phyloP scores from a whole-genome alignment of 1,284 basidiomycete species.

The Schizophyllum amplum region DNA sequence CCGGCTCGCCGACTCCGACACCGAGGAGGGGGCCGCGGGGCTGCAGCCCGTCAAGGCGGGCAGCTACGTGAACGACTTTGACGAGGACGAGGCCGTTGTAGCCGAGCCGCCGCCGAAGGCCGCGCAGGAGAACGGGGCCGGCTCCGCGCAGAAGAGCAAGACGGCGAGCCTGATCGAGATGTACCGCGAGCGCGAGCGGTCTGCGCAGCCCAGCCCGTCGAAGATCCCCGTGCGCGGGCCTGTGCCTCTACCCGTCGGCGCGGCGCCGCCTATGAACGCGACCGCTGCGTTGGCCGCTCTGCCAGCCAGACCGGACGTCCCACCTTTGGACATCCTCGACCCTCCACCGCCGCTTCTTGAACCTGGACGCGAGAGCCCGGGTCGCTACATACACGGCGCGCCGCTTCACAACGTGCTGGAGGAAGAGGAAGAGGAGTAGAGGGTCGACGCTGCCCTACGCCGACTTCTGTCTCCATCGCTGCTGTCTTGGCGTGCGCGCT shows the following conservation, averaged over 20 bases:
- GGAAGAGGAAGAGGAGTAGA: conserved; percentile 52
- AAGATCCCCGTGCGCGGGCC: conserved; percentile 29
- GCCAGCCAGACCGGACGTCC: conserved; percentile 3
- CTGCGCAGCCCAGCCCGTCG: conserved; percentile 23
- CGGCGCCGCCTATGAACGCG: conserved; percentile 19
- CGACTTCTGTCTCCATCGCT: background rate
- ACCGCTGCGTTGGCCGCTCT: conserved; percentile 1
- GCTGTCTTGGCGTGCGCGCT: background rate
- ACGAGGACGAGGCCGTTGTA: background rate
- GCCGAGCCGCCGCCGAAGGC: conserved; percentile 3
- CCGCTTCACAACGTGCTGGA: conserved; percentile 82
- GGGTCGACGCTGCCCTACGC: background rate
- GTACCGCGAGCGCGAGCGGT: conserved; percentile 65
- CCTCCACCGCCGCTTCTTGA: conserved; percentile 29
- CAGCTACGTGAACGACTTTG: background rate
- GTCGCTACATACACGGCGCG: conserved; percentile 77
- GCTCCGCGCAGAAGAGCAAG: conserved; percentile 38
- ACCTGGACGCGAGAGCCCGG: conserved; percentile 53
- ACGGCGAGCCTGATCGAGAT: conserved; percentile 73
- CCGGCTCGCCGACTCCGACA: conserved; percentile 19
- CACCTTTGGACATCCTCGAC: conserved; percentile 13
- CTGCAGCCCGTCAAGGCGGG: background rate
- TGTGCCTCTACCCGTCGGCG: background rate
- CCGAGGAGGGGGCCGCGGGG: conserved; percentile 18
- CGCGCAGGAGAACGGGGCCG: conserved; percentile 10